phyloP scores from a whole-genome alignment of 306 rosid genomes.

The Trifolium subterraneum region DNA sequence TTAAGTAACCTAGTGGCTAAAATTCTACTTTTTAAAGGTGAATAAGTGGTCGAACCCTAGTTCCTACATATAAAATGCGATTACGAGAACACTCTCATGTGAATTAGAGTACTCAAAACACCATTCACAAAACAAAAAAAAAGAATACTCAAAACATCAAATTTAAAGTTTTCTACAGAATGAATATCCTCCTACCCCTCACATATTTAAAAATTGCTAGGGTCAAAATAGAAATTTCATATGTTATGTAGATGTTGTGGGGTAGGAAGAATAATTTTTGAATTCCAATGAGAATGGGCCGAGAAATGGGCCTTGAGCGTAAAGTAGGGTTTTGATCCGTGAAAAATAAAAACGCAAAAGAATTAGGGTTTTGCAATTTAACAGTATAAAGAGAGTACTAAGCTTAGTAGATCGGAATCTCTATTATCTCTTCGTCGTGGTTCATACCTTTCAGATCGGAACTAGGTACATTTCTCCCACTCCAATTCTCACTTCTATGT shows the following conservation, averaged over 20 bases:
- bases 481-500: not conserved
- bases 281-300: not conserved
- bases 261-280: not conserved
- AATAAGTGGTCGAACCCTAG: no score
- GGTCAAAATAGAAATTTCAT: not conserved
- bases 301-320: conserved; percentile 20
- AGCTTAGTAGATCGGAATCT: not conserved
- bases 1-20: no score
- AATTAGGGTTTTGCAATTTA: conserved; percentile 49
- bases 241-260: not conserved
- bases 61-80: no score
- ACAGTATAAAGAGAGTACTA: conserved; percentile 24
- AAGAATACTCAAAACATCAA: no score
- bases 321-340: conserved; percentile 28
- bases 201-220: not conserved
- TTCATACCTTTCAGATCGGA: not conserved
- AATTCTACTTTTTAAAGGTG: no score
- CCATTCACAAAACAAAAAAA: no score
- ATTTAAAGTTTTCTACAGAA: no score
- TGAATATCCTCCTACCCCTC: not conserved
- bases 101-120: no score
- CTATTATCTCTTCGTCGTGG: no score
- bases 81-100: no score
- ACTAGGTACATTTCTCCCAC: not conserved
- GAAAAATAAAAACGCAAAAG: not conserved